These are phyloP conservation scores for Scutellaria minor DNA, from an alignment of 257 asterid genomes.

Conservation along the genomic window DNA sequence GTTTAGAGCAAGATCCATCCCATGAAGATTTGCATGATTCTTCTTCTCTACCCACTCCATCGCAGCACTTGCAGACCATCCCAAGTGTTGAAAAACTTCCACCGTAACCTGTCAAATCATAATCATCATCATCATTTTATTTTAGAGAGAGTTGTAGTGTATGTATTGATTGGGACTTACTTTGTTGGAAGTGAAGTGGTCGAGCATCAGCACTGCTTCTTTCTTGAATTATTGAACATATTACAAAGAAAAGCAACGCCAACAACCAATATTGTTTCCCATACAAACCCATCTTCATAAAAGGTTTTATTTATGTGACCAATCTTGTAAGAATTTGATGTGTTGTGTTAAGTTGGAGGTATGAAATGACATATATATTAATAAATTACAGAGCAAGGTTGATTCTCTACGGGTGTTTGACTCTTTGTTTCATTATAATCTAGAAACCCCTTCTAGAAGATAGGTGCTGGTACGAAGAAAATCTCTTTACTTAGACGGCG, in stretches of 20 bases:
- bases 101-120: conserved; percentile 14
- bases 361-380: neutral
- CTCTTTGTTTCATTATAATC: conserved; percentile 7
- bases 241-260: conserved; percentile 27
- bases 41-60: conserved; percentile 17
- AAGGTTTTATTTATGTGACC: neutral
- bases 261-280: neutral
- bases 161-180: conserved; percentile 29
- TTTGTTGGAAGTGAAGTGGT: conserved; percentile 26
- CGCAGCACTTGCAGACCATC: conserved; percentile 47
- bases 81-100: conserved; percentile 40
- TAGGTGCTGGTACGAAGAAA: neutral
- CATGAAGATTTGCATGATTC: conserved; percentile 38
- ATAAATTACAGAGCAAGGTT: conserved; percentile 3
- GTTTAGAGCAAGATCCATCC: conserved; percentile 47
- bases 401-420: conserved; percentile 10
- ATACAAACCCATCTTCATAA: conserved; percentile 20
- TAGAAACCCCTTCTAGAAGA: conserved; percentile 36
- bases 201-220: conserved; percentile 33
- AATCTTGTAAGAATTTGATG: neutral
- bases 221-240: conserved; percentile 30
- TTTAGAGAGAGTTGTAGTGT: neutral
- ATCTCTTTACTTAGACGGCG: conserved; percentile 14
- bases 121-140: neutral
- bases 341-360: neutral